Base-by-base conservation (phyloP, 1,284 basidiomycete species). In the Trametes polyzona region DNA sequence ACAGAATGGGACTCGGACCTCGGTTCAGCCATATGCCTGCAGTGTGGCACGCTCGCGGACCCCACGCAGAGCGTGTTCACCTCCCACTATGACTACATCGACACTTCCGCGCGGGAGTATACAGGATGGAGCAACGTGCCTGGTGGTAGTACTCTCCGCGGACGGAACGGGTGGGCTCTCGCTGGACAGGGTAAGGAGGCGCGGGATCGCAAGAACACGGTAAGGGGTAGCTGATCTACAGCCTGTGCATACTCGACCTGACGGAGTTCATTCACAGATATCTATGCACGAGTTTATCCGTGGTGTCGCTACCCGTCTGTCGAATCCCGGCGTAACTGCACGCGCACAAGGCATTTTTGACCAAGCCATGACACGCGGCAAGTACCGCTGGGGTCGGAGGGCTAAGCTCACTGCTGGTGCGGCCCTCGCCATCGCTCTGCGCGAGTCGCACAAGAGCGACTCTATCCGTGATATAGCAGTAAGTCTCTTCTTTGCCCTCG, bases 381-480 rank as follows among this genome's bases (percentile, higher is more conserved):
- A 74, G 9, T 86, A 83, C 66, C 80, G 81, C 27, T 92, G 89
- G 88, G 90, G 89, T 27, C 78, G 81, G 46, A 84, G 78, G 63
- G 86, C 89, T 16, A 87, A 81, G 69, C 75, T 83, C 36, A 77
- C 82, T 17, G 86, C 87, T 0, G 89, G 83, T 12, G 87, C 86
- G 2, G 80, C 83, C 36, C 74, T 92, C 29, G 79, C 83, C 21
- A 76, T 91, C 55, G 84, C 88, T 6, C 74, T 90, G 32, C 83
- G 89, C 44, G 87, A 90, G 73, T 78, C 79, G 53, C 81, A 77
- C 64, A 83, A 82, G 57, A 83, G 85, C 39, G 86, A 89, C 65
- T 81, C 81, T 10, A 74, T 91, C 35, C 77, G 74, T 49, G 84
- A 90, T 60, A 84, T 92, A 59, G 84, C 88, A 14, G 83, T 81